Evolutionary conservation across 768 basidiomycete genomes (phyloP).

Genomic region (Flagelloscypha sp.): DNA sequence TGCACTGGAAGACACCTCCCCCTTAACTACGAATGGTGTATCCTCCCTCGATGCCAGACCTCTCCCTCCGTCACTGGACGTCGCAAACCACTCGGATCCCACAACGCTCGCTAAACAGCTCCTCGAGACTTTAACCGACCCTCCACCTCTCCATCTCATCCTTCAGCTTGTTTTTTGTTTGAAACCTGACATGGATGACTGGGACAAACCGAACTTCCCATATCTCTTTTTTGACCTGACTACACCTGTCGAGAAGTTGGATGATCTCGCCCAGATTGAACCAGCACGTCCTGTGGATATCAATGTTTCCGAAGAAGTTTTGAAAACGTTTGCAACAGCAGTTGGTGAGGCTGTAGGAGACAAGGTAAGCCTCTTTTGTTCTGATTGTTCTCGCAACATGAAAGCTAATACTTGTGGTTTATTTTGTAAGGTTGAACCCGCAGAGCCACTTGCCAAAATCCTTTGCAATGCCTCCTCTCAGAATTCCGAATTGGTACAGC

Average conservation of each 20-base stretch:
- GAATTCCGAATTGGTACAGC: constrained; percentile 34
- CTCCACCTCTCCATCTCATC: constrained; percentile 56
- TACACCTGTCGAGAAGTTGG: constrained; percentile 41
- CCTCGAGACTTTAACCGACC: constrained; percentile 49
- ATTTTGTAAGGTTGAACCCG: constrained; percentile 33
- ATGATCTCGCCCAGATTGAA: too few species aligned
- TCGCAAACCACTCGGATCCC: constrained; percentile 52
- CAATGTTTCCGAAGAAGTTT: constrained; percentile 37
- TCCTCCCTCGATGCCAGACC: constrained; percentile 23
- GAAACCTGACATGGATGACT: constrained; percentile 72
- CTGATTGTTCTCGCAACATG: too few species aligned
- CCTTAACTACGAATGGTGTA: too few species aligned
- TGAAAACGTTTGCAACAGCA: constrained; percentile 48
- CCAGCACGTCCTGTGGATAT: constrained; percentile 56
- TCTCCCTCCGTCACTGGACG: constrained; percentile 49
- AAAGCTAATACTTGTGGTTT: constrained; percentile 5
- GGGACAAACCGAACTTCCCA: constrained; percentile 69
- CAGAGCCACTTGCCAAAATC: constrained; percentile 54
- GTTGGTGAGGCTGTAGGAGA: constrained; percentile 47
- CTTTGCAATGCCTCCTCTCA: constrained; percentile 62
- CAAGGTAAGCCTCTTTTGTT: constrained; percentile 38
- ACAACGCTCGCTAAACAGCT: constrained; percentile 53
- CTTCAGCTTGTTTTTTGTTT: constrained; percentile 72
- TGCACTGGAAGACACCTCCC: constrained; percentile 24
- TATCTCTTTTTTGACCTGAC: constrained; percentile 57